Base-by-base conservation (phyloP, 2,329 filamentous ascomycete genomes). In the Orbilia brochopaga region DNA sequence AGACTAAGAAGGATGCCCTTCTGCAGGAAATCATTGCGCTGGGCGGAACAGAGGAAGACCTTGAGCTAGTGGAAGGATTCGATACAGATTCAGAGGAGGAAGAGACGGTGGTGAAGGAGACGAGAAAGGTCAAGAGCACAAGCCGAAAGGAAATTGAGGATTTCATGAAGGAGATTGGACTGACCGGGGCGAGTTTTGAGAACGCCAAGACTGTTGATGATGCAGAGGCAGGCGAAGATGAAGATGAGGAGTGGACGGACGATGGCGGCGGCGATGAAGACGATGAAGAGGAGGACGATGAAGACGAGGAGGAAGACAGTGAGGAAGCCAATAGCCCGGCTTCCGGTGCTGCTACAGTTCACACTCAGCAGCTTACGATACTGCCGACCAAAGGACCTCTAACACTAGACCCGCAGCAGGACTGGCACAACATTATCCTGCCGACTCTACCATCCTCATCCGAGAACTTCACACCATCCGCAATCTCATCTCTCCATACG, bases 361-460 rank as follows among this genome's bases (percentile, higher is more conserved):
- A 2, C 3, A 3, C 52, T 2, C 32, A 10, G 19, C 46, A 58
- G 19, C 63, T 65, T 42, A 63, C 77, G 78, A 67, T 79, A 66
- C 60, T 73, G n/a, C 69, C 60, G 58, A 76, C 69, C 42, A 42
- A 78, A 87, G 86, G 79, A 82, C 44, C 67, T 55, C 42, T 72
- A 10, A 51, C 35, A 7, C 83, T 89, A 76, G 81, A 83, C 73
- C 86, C 87, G 58, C 83, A 86, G 76, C 83, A 87, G 19, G 88
- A 90, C 78, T 90, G 88, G 88, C 87, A 89, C 78, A 81, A 84
- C 32, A 82, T 83, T 60, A 79, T 83, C 73, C 80, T 89, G 44
- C 84, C 86, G 17, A 72, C 79, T n/a, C 79, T 88, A 37, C 79
- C 83, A 40, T 76, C 75, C 5, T 77, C 81, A 10, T 65, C 72